Evolutionary conservation across 257 asterid genomes (phyloP), one percentile per base, ranked within the genome.

Genomic region (Salvia rosmarinus): DNA sequence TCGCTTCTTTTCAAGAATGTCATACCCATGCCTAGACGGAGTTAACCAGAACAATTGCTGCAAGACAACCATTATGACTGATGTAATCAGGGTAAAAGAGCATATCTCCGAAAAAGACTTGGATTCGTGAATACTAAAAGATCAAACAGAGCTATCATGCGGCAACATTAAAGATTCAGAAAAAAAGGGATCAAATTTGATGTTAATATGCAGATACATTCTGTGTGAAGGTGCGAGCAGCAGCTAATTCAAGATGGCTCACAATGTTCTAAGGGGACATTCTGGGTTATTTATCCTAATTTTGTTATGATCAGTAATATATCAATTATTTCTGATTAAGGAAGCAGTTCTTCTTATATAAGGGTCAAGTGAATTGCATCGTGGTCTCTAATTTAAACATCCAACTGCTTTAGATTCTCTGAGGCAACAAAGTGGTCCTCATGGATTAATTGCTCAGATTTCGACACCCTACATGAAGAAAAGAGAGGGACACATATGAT

Each of bases 171-270:
- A 61, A 54, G 57, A n/a, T 20, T 46, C 39, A 28, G 51, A 57
- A 20, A 19, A 28, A 37, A 42, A 20, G 19, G 35, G 23, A 34
- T 35, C 21, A 13, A n/a, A 28, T 30, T 58, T 5, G 23, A 19
- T n/a, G 16, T 43, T 44, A 17, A 35, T 32, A 60, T 30, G 65
- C 43, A 54, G 16, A 21, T 69, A 9, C 2, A 49, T 23, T 35
- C 55, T 40, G 12, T 37, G 10, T 8, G 19, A 43, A 16, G 32
- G 42, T 14, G 39, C 11, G 57, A 19, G 42, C 14, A 30, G 50
- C 66, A 68, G 50, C 49, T 19, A 56, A 59, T 23, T 12, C 51
- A 60, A 59, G 21, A 50, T 64, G 61, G 78, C 50, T 56, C 20
- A 55, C 30, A 13, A 75, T 9, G 43, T 68, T 61, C 60, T 50